Base-by-base conservation (phyloP, 345 rosid genomes). In the Odontarrhena argentea region DNA sequence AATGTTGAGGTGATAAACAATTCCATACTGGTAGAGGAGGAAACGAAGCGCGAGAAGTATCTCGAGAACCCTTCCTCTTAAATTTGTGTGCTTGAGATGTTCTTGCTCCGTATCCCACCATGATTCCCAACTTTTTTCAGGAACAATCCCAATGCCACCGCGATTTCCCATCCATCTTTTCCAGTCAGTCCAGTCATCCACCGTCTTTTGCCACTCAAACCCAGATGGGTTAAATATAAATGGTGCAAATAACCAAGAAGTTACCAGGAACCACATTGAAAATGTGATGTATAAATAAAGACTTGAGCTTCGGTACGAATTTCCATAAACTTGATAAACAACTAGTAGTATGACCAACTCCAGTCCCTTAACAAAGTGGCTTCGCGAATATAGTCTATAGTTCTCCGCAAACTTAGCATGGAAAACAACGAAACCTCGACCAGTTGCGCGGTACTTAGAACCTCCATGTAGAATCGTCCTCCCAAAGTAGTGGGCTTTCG, bases 121-220 rank as follows among this genome's bases (percentile, higher is more conserved):
- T 4, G 97, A 94, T 71, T 94, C 97, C 99, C 99, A 94, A 73
- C 99, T 91, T 66, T 73, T 81, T 3, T 85, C 82, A 4, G 68
- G 48, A 2, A 55, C 74, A 14, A 94, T 94, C 55, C 96, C 97
- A 10, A 91, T 94, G 55, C 97, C 90, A 66, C 99, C 96, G 0
- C 87, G 88, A 77, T 88, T 88, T 13, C 96, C 96, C 97, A 91
- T 91, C 97, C 99, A 91, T 59, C 96, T 67, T 74, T 88, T 94
- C 99, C 99, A 94, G 71, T 94, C 93, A 22, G 95, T 86, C 99
- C 99, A 87, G 70, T 94, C 97, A 60, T 91, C 97, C 70, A 82
- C 93, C 0, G 96, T 88, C 77, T 94, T 94, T 65, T 94, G 99
- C 99, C 99, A 83, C 66, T 94, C 97, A 68, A 94, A 91, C 37